A percentile compares a stretch with the other conserved stretches of the same genome.
phyloP scores from a whole-genome alignment of 1,139 yeast species.

The Geotrichum restrictum region DNA sequence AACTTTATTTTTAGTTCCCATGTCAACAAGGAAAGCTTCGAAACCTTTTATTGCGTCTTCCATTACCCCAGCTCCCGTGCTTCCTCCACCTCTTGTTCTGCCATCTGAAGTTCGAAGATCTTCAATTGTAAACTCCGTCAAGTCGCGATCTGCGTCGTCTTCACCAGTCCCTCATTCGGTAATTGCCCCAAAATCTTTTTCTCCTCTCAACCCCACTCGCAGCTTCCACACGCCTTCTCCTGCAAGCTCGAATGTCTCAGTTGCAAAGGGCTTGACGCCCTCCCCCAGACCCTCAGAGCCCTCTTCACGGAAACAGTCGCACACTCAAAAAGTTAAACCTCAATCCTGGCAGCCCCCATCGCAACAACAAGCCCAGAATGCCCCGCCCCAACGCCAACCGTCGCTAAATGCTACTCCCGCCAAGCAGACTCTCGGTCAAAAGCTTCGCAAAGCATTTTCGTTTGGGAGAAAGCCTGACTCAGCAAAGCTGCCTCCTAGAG shows the following conservation, averaged over 20 bases:
- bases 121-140: slow-evolving; percentile 25
- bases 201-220: slow-evolving; percentile 16
- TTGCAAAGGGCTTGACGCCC: slow-evolving; percentile 4
- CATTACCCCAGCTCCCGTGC: slow-evolving; percentile 14
- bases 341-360: slow-evolving; percentile 9
- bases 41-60: slow-evolving; percentile 18
- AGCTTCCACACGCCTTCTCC: slow-evolving; percentile 18
- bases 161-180: slow-evolving; percentile 19
- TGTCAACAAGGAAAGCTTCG: neutral
- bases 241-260: slow-evolving; percentile 15
- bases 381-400: slow-evolving; percentile 10
- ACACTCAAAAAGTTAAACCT: slow-evolving; percentile 14
- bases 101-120: slow-evolving; percentile 34
- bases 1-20: neutral
- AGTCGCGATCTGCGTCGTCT: slow-evolving; percentile 24
- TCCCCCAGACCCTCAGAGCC: slow-evolving; percentile 10
- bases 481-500: slow-evolving; percentile 2
- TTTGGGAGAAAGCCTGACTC: slow-evolving; percentile 24
- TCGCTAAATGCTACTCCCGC: slow-evolving; percentile 6
- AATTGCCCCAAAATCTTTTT: slow-evolving; percentile 7
- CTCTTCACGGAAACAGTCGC: neutral
- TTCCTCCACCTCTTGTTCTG: slow-evolving; percentile 28
- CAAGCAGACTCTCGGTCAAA: slow-evolving; percentile 23
- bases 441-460: slow-evolving; percentile 30
- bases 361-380: neutral